Percentiles rank a stretch among this genome's conserved stretches.
These are phyloP conservation scores for Dictyostelium gargantuum DNA, from an alignment of 208 protist genomes.

Conservation along the genomic window DNA sequence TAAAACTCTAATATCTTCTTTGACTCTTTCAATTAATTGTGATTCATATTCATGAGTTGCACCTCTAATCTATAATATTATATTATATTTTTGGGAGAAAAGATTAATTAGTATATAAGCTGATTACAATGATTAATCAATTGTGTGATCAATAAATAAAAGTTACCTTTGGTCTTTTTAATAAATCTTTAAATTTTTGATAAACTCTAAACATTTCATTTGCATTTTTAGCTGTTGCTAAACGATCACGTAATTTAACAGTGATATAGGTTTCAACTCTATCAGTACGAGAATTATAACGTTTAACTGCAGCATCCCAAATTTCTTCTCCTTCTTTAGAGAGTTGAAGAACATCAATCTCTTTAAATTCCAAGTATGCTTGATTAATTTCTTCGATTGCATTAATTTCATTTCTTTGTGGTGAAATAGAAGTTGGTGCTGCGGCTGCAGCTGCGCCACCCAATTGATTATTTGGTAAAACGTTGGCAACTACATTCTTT, in stretches of 20 bases:
- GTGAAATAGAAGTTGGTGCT: neutral
- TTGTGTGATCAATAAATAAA: neutral
- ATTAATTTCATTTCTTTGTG: slow-evolving; percentile 70
- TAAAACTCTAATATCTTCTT: slow-evolving; percentile 88
- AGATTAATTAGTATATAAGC: neutral
- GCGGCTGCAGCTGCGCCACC: neutral
- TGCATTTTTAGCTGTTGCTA: slow-evolving; percentile 85
- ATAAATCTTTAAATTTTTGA: slow-evolving; percentile 88
- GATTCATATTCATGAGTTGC: slow-evolving; percentile 88
- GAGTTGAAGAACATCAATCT: slow-evolving; percentile 72
- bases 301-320: slow-evolving; percentile 77
- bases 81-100: no score
- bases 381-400: slow-evolving; percentile 82
- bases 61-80: slow-evolving; percentile 58
- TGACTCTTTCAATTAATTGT: slow-evolving; percentile 85
- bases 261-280: slow-evolving; percentile 87
- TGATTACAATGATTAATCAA: neutral
- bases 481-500: slow-evolving; percentile 77
- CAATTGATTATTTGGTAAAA: slow-evolving; percentile 74
- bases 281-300: slow-evolving; percentile 85
- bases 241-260: slow-evolving; percentile 80
- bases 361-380: slow-evolving; percentile 82
- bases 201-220: slow-evolving; percentile 92
- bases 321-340: slow-evolving; percentile 76
- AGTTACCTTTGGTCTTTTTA: slow-evolving; percentile 79